A percentile compares a stretch with the other conserved stretches of the same genome.
phyloP scores from a whole-genome alignment of 345 rosid genomes.

The Carallia pectinifolia region DNA sequence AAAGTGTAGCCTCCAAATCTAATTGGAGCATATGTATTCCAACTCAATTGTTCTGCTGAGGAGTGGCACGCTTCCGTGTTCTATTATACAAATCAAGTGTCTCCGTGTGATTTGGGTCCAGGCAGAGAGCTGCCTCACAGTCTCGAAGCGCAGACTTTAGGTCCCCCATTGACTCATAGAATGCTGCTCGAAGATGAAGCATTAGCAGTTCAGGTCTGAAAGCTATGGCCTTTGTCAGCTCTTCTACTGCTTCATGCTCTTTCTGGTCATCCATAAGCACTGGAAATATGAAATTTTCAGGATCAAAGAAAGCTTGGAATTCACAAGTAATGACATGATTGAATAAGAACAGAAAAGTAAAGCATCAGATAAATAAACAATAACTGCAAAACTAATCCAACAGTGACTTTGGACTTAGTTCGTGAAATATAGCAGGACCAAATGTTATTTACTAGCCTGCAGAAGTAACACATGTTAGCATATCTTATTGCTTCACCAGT shows the following conservation, averaged over 20 bases:
- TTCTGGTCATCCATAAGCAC: constrained; percentile 94
- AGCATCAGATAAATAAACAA: not conserved
- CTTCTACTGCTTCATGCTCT: constrained; percentile 78
- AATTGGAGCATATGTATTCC: constrained; percentile 1
- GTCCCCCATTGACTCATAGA: constrained; percentile 77
- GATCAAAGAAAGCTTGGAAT: constrained; percentile 16
- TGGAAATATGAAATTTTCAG: constrained; percentile 23
- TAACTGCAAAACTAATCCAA: not conserved
- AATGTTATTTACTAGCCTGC: not conserved
- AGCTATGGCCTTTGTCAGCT: constrained; percentile 80
- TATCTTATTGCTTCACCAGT: too few species aligned
- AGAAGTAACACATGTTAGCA: too few species aligned
- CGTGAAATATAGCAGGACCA: not conserved
- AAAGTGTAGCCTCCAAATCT: not conserved
- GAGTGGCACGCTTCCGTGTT: constrained; percentile 42
- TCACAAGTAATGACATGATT: not conserved
- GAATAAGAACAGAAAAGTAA: not conserved
- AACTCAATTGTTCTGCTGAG: constrained; percentile 36
- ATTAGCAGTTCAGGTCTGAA: constrained; percentile 87
- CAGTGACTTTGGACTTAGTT: not conserved
- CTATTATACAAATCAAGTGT: constrained; percentile 70
- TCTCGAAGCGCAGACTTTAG: constrained; percentile 57
- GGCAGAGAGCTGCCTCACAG: constrained; percentile 90
- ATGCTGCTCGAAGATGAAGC: constrained; percentile 95
- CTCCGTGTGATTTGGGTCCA: constrained; percentile 75